Evolutionary conservation across 257 asterid genomes (phyloP).

Genomic region (Fraxinus anomala): DNA sequence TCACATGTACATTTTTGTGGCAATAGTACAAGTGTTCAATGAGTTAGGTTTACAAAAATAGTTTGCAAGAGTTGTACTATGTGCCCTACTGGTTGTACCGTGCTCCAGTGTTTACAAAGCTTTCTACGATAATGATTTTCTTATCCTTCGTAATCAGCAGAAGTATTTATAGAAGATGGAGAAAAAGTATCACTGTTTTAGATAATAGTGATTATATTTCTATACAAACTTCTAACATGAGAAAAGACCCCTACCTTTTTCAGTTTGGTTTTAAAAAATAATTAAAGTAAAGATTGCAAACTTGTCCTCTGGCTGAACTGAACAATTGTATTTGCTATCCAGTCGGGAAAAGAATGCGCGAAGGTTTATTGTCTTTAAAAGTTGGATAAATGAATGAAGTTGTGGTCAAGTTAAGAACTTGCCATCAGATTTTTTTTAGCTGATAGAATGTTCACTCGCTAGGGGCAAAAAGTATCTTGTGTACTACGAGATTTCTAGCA

Average conservation of each 20-base stretch:
- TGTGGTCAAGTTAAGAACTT: neutral
- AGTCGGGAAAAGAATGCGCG: neutral
- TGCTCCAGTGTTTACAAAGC: neutral
- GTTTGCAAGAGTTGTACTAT: neutral
- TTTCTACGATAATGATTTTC: neutral
- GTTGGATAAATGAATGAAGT: neutral
- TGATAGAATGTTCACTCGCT: neutral
- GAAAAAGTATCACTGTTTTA: neutral
- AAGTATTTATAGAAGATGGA: neutral
- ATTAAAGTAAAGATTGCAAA: neutral
- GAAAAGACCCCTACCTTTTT: neutral
- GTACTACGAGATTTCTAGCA: neutral
- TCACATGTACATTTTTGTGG: neutral
- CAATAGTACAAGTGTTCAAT: neutral
- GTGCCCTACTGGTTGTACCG: neutral
- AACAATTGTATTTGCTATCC: neutral
- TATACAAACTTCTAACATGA: neutral
- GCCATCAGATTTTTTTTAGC: neutral
- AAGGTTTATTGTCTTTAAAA: neutral
- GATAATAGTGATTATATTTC: neutral
- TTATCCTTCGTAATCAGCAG: neutral
- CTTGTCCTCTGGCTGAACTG: neutral
- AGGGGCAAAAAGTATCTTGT: neutral
- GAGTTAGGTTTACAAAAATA: neutral
- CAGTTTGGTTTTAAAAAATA: neutral